Conservation (phyloP, 805 yeast species). For the Candida koratica region DNA sequence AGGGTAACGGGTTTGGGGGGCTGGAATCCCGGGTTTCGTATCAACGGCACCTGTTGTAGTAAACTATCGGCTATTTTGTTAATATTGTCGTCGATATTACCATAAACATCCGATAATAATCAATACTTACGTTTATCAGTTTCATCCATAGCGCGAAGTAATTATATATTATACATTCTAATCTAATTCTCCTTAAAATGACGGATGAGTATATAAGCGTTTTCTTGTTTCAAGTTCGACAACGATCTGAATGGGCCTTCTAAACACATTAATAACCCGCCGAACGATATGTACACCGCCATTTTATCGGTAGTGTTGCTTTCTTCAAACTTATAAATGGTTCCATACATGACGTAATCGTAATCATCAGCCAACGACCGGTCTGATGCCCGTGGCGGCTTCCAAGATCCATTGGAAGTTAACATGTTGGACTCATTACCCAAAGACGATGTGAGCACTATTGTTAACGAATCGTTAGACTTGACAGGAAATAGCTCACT, state of each 20-base stretch:
- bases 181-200: conserved; percentile 42
- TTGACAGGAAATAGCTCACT: conserved; percentile 86
- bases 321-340: conserved; percentile 95
- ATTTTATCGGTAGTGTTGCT: conserved; percentile 59
- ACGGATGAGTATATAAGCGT: conserved; percentile 86
- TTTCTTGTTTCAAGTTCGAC: conserved; percentile 88
- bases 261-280: conserved; percentile 87
- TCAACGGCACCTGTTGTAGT: conserved; percentile 52
- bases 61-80: conserved; percentile 41
- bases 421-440: conserved; percentile 44
- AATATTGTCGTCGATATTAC: conserved; percentile 2
- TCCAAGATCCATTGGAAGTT: conserved; percentile 63
- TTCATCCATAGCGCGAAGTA: conserved; percentile 10
- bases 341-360: conserved; percentile 97
- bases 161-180: conserved; percentile 3
- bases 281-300: conserved; percentile 91
- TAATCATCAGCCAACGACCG: conserved; percentile 91
- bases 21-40: conserved; percentile 47
- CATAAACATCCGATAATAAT: not conserved
- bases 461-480: conserved; percentile 71
- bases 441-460: conserved; percentile 79
- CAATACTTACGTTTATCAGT: conserved; percentile 11
- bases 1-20: conserved; percentile 56
- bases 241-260: conserved; percentile 93
- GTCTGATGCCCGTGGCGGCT: conserved; percentile 81